Percentiles rank a stretch among this genome's conserved stretches.
Conservation (phyloP, 225 moss, liverwort and hornwort species). For the Lunularia cruciata region DNA sequence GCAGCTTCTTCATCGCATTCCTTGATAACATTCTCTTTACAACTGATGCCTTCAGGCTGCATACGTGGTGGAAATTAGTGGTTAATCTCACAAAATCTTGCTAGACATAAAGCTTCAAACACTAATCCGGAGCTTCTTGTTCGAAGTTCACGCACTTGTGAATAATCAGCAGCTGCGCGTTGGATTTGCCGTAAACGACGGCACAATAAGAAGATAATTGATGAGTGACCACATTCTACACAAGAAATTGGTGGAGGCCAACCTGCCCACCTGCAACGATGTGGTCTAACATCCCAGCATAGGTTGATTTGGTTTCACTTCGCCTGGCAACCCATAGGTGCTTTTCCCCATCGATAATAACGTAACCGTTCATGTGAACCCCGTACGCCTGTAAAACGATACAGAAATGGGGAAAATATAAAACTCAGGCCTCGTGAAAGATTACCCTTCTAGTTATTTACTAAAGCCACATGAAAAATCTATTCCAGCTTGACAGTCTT, state of each 20-base stretch:
- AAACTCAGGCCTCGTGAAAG: neutral
- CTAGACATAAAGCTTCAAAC: neutral
- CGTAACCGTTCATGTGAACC: constrained; percentile 86
- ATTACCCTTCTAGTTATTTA: too few species aligned
- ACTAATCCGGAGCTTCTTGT: too few species aligned
- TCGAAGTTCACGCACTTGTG: too few species aligned
- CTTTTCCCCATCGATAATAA: constrained; percentile 65
- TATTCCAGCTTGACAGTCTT: too few species aligned
- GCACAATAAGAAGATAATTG: too few species aligned
- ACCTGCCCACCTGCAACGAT: constrained; percentile 97
- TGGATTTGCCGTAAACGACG: too few species aligned
- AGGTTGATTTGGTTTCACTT: constrained; percentile 78
- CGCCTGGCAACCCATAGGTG: constrained; percentile 85
- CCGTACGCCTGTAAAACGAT: constrained; percentile 64
- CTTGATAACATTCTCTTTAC: constrained; percentile 79
- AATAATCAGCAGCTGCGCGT: too few species aligned
- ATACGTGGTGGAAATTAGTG: neutral
- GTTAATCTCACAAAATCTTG: neutral
- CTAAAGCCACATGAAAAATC: too few species aligned
- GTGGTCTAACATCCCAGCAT: constrained; percentile 85
- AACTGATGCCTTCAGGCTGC: constrained; percentile 71
- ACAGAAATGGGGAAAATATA: neutral
- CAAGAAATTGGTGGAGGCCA: constrained; percentile 28
- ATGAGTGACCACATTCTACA: too few species aligned
- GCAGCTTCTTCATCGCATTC: constrained; percentile 97